Percentiles rank a stretch among this genome's conserved stretches.
These are phyloP conservation scores for Podaxis sp. DNA, from an alignment of 768 basidiomycete genomes.

Conservation along the genomic window DNA sequence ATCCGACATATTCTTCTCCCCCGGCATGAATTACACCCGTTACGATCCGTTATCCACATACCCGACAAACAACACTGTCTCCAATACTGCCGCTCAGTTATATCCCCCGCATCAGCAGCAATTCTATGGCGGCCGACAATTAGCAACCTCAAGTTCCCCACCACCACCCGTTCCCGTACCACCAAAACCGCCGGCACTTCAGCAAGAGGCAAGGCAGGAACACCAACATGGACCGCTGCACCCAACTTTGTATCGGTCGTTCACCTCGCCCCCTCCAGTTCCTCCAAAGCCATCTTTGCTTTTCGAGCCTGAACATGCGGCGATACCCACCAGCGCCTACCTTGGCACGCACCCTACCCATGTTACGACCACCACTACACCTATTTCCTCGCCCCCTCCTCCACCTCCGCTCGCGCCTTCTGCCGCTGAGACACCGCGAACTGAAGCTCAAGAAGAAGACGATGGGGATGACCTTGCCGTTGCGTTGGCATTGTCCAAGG, in stretches of 20 bases:
- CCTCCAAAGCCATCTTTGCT: constrained; percentile 14
- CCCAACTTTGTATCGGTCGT: constrained; percentile 6
- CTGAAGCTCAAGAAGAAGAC: constrained; percentile 18
- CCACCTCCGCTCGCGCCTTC: constrained; percentile 16
- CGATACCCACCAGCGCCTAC: constrained; percentile 12
- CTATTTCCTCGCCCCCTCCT: constrained; percentile 14
- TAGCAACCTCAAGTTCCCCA: constrained; percentile 20
- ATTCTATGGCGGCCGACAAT: constrained; percentile 24
- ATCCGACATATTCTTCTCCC: constrained; percentile 28
- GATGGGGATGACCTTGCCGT: constrained; percentile 45
- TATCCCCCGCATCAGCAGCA: constrained; percentile 34
- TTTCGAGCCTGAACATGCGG: constrained; percentile 4
- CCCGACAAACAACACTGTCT: constrained; percentile 15
- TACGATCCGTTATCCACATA: constrained; percentile 5
- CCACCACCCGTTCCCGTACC: constrained; percentile 7
- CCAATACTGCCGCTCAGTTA: constrained; percentile 23
- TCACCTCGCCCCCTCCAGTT: constrained; percentile 20
- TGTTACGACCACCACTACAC: constrained; percentile 10
- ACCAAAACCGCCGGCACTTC: constrained; percentile 11
- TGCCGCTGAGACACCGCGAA: background rate
- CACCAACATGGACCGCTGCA: constrained; percentile 2
- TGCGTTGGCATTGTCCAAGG: constrained; percentile 47
- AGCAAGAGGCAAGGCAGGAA: constrained; percentile 8
- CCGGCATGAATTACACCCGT: constrained; percentile 2
- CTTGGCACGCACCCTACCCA: constrained; percentile 13